Conservation (phyloP, 495 filamentous ascomycete species). For the Annulohypoxylon moriforme region DNA sequence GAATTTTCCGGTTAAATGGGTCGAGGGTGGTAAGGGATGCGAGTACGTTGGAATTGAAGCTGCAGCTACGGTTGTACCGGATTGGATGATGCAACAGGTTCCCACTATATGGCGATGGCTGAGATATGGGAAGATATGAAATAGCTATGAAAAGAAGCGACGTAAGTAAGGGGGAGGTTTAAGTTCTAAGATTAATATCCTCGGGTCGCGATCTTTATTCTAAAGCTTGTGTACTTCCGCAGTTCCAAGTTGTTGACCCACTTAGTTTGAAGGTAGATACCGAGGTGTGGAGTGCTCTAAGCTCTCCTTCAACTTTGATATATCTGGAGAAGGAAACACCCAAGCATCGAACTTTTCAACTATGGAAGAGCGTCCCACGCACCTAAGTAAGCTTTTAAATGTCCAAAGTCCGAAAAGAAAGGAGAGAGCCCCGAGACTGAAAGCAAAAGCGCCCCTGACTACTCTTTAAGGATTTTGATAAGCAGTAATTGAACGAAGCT, state of each 20-base stretch:
- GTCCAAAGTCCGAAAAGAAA: not conserved
- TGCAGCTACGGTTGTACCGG: not conserved
- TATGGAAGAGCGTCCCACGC: not conserved
- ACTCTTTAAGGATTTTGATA: constrained; percentile 2
- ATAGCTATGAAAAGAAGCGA: not conserved
- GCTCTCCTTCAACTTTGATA: not conserved
- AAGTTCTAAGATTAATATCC: not conserved
- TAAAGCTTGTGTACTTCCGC: constrained; percentile 11
- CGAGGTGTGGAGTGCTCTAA: constrained; percentile 25
- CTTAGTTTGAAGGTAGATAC: constrained; percentile 21
- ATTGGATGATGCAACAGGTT: constrained; percentile 6
- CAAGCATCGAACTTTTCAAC: not conserved
- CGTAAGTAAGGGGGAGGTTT: constrained; percentile 2
- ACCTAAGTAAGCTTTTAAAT: not conserved
- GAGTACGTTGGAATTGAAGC: not conserved
- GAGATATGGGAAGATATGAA: too few relatives aligned
- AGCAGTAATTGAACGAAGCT: not conserved
- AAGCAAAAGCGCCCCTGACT: not conserved
- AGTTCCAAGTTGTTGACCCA: constrained; percentile 17
- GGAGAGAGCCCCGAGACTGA: not conserved
- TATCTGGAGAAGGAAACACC: constrained; percentile 5
- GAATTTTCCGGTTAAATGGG: not conserved
- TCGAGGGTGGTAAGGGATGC: not conserved
- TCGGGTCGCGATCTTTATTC: constrained; percentile 25
- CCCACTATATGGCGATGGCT: not conserved